Evolutionary conservation across 2,329 filamentous ascomycete species (phyloP), one percentile per base, ranked within the genome.

Genomic region (Rhexocercosporidium sp.): DNA sequence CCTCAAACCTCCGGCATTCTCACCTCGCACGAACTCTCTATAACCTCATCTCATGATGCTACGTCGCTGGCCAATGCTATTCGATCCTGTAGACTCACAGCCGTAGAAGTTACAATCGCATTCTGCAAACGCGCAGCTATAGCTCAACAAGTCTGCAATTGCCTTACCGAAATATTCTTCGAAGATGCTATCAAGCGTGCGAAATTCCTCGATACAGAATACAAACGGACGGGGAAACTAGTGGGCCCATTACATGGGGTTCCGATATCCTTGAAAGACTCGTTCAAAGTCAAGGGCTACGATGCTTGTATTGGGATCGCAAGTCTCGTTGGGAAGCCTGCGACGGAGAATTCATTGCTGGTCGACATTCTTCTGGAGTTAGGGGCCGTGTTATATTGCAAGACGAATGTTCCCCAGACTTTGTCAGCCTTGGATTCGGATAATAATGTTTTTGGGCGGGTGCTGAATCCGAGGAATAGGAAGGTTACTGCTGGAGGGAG

Each of bases 381-480:
- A 0, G 90, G 90, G 1, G 90, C 90, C 0, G 82, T 92, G 0
- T 78, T 90, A n/a, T 90, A 92, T 70, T 84, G 86, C 70, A 92
- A 92, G 78, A 92, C 90, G 0, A 92, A 91, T 71, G 81, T 92
- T 1, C 89, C 90, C 1, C 85, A 88, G 68, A 85, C 85, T 0
- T 77, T 88, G 65, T 80, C 81, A 71, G 81, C 81, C 8, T 76
- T 87, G 47, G 88, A 91, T 74, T 84, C 82, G 4, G 82, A 85
- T 47, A 90, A 90, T 75, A 84, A 89, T 71, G 74, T 90, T 22
- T 88, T 88, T 69, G 88, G 88, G 2, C 82, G 87, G 29, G 86
- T 86, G 0, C 76, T 90, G 39, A 91, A 91, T 72, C 89, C 89
- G 0, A 77, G 82, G n/a, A 88, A 90, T 69, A 80, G 84, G 12